These are phyloP conservation scores for Vigna nakashimae DNA, from an alignment of 306 rosid species.

Conservation along the genomic window DNA sequence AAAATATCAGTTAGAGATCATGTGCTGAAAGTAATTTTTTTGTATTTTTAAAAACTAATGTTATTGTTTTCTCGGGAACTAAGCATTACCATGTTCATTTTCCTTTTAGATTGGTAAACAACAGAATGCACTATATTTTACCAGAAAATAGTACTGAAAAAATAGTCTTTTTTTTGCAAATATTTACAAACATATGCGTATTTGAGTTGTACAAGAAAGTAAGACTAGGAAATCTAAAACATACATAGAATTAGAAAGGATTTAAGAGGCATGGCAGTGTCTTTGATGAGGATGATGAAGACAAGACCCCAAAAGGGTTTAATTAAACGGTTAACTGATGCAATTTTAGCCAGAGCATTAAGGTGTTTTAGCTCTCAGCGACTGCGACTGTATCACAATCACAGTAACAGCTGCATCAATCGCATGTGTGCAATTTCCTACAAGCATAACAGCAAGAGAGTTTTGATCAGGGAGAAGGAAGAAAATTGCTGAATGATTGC, in stretches of 20 bases:
- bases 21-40: neutral
- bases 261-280: neutral
- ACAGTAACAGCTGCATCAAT: neutral
- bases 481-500: constrained; percentile 66
- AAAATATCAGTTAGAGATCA: neutral
- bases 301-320: neutral
- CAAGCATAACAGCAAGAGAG: constrained; percentile 5
- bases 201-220: neutral
- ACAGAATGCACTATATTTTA: neutral
- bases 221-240: constrained; percentile 1
- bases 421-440: neutral
- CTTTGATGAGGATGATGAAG: constrained; percentile 19
- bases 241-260: constrained; percentile 21
- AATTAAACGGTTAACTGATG: neutral
- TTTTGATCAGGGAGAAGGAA: constrained; percentile 56
- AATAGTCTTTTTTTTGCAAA: neutral
- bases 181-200: neutral
- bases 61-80: neutral
- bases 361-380: neutral
- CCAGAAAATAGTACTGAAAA: neutral
- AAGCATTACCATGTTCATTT: neutral
- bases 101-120: constrained; percentile 4
- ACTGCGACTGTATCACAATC: neutral
- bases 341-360: neutral
- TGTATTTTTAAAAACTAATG: neutral